A percentile compares a stretch with the other conserved stretches of the same genome.
Evolutionary conservation across 2,329 filamentous ascomycete genomes (phyloP).

Genomic region (Sporothrix sp.): DNA sequence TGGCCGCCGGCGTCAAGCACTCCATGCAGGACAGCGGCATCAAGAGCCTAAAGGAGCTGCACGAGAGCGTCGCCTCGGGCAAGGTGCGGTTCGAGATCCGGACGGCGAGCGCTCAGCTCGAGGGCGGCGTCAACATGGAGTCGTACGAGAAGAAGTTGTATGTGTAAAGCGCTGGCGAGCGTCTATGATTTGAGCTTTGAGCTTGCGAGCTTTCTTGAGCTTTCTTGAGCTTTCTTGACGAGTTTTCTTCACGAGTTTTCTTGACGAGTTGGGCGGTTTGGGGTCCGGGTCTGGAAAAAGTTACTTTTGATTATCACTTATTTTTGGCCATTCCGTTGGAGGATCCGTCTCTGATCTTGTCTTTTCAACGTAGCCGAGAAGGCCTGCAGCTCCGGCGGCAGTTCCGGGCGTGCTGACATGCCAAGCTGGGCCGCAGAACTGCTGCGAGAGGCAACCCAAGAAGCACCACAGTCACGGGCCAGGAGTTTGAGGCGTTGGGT

Average conservation of each 20-base stretch:
- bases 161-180: too few relatives aligned
- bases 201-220: neutral
- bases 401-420: too few relatives aligned
- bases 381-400: too few relatives aligned
- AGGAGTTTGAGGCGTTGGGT: constrained; percentile 2
- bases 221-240: neutral
- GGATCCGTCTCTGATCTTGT: neutral
- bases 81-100: constrained; percentile 85
- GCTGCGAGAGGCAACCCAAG: neutral
- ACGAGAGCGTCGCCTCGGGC: constrained; percentile 62
- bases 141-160: constrained; percentile 99
- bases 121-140: constrained; percentile 97
- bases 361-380: constrained; percentile 1
- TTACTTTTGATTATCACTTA: constrained; percentile 1
- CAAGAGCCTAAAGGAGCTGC: constrained; percentile 67
- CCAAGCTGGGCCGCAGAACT: neutral
- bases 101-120: constrained; percentile 87
- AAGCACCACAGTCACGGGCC: too few relatives aligned
- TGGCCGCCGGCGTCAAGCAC: constrained; percentile 92
- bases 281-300: neutral
- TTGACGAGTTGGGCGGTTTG: neutral
- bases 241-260: neutral
- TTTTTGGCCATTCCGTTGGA: neutral
- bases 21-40: constrained; percentile 92
- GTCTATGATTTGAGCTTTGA: too few relatives aligned